Conservation (phyloP, 148 eudicot genomes). For the Simmondsia chinensis region DNA sequence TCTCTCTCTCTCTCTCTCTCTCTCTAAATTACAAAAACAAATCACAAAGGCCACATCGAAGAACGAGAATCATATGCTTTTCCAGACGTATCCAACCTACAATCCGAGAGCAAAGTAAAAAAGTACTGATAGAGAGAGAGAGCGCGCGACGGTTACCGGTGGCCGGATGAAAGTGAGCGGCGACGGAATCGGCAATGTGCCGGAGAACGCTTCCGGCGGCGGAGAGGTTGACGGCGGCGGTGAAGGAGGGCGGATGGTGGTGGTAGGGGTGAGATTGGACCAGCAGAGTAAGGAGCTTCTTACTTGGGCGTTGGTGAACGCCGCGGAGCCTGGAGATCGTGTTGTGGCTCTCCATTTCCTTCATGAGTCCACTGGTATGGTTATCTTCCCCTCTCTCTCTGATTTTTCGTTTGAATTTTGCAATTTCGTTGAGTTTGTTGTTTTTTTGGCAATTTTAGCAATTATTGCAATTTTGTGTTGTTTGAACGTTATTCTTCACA, state of each 20-base stretch:
- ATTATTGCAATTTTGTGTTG: not conserved
- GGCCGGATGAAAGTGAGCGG: too few relatives aligned
- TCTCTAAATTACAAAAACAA: too few relatives aligned
- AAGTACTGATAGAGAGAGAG: too few relatives aligned
- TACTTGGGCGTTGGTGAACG: conserved; percentile 43
- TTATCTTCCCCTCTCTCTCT: not conserved
- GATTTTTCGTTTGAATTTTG: not conserved
- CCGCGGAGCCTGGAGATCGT: conserved; percentile 47
- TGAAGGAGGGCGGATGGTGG: conserved; percentile 17
- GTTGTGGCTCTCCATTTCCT: conserved; percentile 44
- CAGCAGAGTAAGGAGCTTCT: conserved; percentile 35
- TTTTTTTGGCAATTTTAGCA: too few relatives aligned
- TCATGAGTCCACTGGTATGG: conserved; percentile 21
- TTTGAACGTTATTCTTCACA: not conserved
- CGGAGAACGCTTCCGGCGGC: too few relatives aligned
- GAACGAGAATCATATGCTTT: too few relatives aligned
- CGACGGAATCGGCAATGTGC: too few relatives aligned
- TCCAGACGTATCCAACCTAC: too few relatives aligned
- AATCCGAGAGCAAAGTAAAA: too few relatives aligned
- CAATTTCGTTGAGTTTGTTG: not conserved
- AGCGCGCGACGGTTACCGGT: too few relatives aligned
- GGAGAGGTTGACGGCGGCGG: conserved; percentile 1
- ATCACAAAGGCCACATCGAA: too few relatives aligned
- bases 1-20: too few relatives aligned
- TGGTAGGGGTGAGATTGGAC: conserved; percentile 37